Evolutionary conservation across 73 alveolate genomes (phyloP).

Genomic region (Paramecium caudatum): DNA sequence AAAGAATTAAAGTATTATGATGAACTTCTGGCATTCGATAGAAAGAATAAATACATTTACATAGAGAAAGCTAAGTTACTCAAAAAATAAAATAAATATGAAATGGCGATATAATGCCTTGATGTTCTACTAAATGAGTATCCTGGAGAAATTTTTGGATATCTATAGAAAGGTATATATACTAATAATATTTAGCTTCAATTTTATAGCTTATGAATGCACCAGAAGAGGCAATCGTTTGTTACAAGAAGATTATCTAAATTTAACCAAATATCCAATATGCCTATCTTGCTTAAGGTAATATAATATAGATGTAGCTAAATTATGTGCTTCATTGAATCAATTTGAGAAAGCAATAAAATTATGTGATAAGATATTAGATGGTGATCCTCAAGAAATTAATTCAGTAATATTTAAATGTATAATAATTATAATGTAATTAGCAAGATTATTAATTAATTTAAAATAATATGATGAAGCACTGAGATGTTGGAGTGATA

Average conservation of each 20-base stretch:
- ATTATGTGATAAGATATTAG: neutral
- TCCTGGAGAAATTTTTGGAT: neutral
- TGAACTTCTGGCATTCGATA: neutral
- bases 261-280: neutral
- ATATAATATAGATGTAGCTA: neutral
- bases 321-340: neutral
- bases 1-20: conserved; percentile 13
- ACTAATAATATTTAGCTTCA: neutral
- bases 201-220: neutral
- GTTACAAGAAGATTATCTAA: neutral
- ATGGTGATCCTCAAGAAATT: conserved; percentile 15
- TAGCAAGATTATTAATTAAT: neutral
- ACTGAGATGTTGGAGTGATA: conserved; percentile 8
- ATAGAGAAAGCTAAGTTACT: conserved; percentile 1
- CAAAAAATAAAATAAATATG: conserved; percentile 13
- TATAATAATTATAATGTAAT: neutral
- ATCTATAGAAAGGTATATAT: neutral
- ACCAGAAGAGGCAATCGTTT: neutral
- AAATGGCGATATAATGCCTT: conserved; percentile 3
- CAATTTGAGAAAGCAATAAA: neutral
- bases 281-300: conserved; percentile 21
- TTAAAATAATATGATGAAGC: conserved; percentile 1
- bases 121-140: neutral
- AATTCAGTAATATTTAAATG: neutral
- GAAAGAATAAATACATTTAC: conserved; percentile 4